Evolutionary conservation across 140 eudicot genomes (phyloP).

Genomic region (Stevia rebaudiana): DNA sequence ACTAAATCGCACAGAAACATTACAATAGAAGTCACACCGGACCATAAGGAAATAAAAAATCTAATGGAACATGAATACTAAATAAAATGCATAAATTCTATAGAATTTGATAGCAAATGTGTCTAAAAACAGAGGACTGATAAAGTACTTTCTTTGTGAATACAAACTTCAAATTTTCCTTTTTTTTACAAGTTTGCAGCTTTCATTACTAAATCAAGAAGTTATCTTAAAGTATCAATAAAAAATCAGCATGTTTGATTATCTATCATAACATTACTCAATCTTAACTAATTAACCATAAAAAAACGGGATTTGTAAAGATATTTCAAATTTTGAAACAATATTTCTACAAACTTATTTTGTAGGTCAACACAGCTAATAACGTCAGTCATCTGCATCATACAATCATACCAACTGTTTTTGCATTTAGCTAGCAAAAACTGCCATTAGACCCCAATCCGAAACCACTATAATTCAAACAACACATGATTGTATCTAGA

Average conservation of each 20-base stretch:
- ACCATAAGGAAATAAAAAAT: background rate
- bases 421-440: background rate
- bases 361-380: background rate
- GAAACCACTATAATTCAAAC: too few species aligned
- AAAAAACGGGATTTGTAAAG: background rate
- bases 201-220: background rate
- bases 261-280: too few species aligned
- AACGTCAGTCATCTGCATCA: background rate
- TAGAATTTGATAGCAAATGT: background rate
- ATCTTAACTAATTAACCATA: too few species aligned
- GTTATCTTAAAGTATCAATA: background rate
- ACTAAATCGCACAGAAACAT: background rate
- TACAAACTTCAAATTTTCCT: too few species aligned
- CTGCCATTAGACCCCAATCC: too few species aligned
- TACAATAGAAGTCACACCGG: background rate
- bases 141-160: background rate
- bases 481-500: background rate
- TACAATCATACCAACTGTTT: background rate
- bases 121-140: background rate
- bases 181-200: background rate
- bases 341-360: background rate
- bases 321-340: background rate
- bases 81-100: background rate
- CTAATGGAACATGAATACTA: background rate
- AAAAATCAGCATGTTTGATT: background rate